Evolutionary conservation across 2,329 filamentous ascomycete genomes (phyloP).

Genomic region (Thyridium curvatum): DNA sequence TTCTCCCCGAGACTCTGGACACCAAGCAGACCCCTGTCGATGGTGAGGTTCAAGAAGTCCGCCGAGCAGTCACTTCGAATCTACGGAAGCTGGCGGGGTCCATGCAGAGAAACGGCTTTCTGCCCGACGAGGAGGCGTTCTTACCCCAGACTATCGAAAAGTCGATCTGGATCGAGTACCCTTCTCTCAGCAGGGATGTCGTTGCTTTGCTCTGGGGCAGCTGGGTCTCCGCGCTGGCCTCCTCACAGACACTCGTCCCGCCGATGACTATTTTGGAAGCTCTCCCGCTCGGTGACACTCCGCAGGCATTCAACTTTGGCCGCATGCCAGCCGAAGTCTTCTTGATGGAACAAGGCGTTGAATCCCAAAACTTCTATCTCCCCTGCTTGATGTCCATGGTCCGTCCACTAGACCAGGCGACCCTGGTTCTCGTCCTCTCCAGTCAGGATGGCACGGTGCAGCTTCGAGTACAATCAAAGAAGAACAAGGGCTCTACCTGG

Average conservation of each 20-base stretch:
- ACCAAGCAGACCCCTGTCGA: conserved; percentile 34
- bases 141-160: conserved; percentile 76
- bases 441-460: conserved; percentile 77
- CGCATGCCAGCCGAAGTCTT: conserved; percentile 69
- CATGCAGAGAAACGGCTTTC: conserved; percentile 76
- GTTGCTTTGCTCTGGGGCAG: conserved; percentile 62
- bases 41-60: conserved; percentile 43
- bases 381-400: conserved; percentile 72
- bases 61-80: conserved; percentile 53
- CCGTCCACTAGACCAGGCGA: conserved; percentile 61
- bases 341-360: conserved; percentile 66
- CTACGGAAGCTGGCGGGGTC: conserved; percentile 71
- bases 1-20: conserved; percentile 42
- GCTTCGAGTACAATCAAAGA: conserved; percentile 63
- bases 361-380: conserved; percentile 61
- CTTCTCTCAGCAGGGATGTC: conserved; percentile 65
- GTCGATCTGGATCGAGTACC: conserved; percentile 76
- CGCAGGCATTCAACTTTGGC: conserved; percentile 70
- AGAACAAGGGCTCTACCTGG: conserved; percentile 67
- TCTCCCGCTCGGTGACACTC: conserved; percentile 71
- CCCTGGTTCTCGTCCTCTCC: conserved; percentile 65
- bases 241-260: conserved; percentile 37
- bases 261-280: conserved; percentile 55
- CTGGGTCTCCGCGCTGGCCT: conserved; percentile 41
- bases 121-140: conserved; percentile 62